Evolutionary conservation across 495 filamentous ascomycete genomes (phyloP), one percentile per base, ranked within the genome.

Genomic region (Penicillium simplicissimum): DNA sequence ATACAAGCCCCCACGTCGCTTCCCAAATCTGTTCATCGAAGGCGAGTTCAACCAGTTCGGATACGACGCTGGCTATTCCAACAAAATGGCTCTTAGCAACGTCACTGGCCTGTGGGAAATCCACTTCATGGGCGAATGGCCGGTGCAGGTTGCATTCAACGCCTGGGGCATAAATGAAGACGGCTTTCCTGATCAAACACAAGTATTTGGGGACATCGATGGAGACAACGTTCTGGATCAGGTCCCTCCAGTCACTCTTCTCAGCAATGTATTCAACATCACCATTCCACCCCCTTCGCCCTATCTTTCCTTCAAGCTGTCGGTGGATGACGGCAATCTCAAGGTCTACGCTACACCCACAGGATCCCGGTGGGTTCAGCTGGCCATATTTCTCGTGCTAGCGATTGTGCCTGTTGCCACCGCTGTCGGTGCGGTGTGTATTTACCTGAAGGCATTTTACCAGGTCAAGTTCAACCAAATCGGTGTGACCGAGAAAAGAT

Each of bases 31-130:
- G 56, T 88, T 76, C 74, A 66, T 83, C 19, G 79, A 88, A 49
- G 87, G 87, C 7, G 71, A 79, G 1, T 88, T 80, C 71, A 89
- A 90, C 68, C 73, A 83, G 55, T 90, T 81, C 68, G 86, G 87
- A 25, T 88, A 84, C 63, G 87, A 89, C 64, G 72, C 79, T 11
- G 87, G 87, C 14, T 59, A 87, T 40, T 63, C 69, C 1, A 80
- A 80, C 51, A 64, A 73, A 34, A 85, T 90, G 81, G 60, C 76
- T 21, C 77, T 81, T 37, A 70, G 80, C 38, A 65, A 68, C 8
- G 65, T 78, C 52, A 81, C 77, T 21, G 79, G 75, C 15, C 61
- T 68, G 9, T 85, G 82, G 82, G 66, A 73, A 19, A 82, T 76
- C 57, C 68, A 83, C 45, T 76, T 85, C 42, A 81, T 83, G 74